A percentile compares a stretch with the other conserved stretches of the same genome.
Conservation (phyloP, 768 basidiomycete species). For the Holtermannia corniformis region DNA sequence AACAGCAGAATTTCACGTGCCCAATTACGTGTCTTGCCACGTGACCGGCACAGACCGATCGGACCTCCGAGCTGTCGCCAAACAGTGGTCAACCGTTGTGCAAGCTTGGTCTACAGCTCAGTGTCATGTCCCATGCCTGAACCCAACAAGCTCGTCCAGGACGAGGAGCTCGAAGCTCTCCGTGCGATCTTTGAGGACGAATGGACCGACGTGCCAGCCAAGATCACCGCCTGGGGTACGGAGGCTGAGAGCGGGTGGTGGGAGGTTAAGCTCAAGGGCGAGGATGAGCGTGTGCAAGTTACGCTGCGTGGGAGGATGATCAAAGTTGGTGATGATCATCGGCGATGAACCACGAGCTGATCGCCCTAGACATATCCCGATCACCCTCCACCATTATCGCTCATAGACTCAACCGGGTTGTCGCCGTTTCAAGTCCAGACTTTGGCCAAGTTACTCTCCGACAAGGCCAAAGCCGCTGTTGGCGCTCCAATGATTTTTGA, state of each 20-base stretch:
- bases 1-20: too few species aligned
- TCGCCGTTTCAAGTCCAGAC: slow-evolving; percentile 24
- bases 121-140: slow-evolving; percentile 27
- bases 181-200: slow-evolving; percentile 32
- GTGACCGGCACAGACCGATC: too few species aligned
- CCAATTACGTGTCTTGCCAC: too few species aligned
- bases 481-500: slow-evolving; percentile 34
- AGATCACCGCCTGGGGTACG: slow-evolving; percentile 37
- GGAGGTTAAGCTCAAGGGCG: slow-evolving; percentile 19
- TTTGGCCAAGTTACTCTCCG: slow-evolving; percentile 18
- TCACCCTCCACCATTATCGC: slow-evolving; percentile 15
- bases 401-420: slow-evolving; percentile 21
- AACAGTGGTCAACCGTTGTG: too few species aligned
- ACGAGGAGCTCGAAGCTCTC: slow-evolving; percentile 33
- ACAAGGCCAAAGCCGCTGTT: slow-evolving; percentile 19
- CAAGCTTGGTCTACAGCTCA: too few species aligned
- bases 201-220: slow-evolving; percentile 31
- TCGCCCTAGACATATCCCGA: slow-evolving; percentile 23
- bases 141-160: slow-evolving; percentile 24
- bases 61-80: too few species aligned
- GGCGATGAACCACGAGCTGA: not conserved
- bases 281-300: slow-evolving; percentile 25
- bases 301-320: slow-evolving; percentile 25
- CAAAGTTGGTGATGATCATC: slow-evolving; percentile 13
- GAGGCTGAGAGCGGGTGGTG: slow-evolving; percentile 30